Percentiles rank a stretch among this genome's conserved stretches.
Evolutionary conservation across 2,329 filamentous ascomycete genomes (phyloP).

Genomic region (Sporothrix pseudoabietina): DNA sequence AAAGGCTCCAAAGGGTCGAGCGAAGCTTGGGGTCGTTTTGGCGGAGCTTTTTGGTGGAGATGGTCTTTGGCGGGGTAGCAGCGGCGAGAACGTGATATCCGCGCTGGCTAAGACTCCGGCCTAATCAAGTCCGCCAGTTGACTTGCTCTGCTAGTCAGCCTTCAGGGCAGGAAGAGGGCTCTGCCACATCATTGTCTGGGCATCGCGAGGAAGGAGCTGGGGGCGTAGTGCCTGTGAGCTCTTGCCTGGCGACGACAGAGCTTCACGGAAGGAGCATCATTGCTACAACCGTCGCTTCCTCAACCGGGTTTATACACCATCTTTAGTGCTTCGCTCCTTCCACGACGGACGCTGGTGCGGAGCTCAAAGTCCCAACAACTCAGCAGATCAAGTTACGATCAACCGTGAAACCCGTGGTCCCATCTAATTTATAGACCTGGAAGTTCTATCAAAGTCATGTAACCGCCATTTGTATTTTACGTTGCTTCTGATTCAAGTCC

Average conservation of each 20-base stretch:
- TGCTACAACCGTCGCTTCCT: not conserved
- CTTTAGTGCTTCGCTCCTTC: not conserved
- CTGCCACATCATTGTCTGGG: not conserved
- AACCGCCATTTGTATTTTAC: not conserved
- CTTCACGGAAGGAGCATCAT: not conserved
- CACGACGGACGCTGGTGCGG: too few species aligned
- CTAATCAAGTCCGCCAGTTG: constrained; percentile 28
- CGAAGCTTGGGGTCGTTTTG: not conserved
- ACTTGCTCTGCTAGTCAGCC: constrained; percentile 4
- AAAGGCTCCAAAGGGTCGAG: not conserved
- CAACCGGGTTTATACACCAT: too few species aligned
- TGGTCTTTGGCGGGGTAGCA: constrained; percentile 2
- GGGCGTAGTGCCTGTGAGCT: not conserved
- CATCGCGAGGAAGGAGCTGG: not conserved
- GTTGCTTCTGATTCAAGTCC: too few species aligned
- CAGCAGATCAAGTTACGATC: not conserved
- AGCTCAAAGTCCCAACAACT: not conserved
- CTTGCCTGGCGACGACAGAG: not conserved
- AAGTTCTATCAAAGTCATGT: not conserved
- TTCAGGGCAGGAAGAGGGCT: constrained; percentile 4
- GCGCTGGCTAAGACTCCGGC: constrained; percentile 19
- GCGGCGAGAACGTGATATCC: not conserved
- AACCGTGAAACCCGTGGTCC: not conserved
- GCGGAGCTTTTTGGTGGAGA: constrained; percentile 24
- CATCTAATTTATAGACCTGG: not conserved